Percentiles rank a stretch among this genome's conserved stretches.
phyloP scores from a whole-genome alignment of 179 eudicot species.

The Silene vulgaris region DNA sequence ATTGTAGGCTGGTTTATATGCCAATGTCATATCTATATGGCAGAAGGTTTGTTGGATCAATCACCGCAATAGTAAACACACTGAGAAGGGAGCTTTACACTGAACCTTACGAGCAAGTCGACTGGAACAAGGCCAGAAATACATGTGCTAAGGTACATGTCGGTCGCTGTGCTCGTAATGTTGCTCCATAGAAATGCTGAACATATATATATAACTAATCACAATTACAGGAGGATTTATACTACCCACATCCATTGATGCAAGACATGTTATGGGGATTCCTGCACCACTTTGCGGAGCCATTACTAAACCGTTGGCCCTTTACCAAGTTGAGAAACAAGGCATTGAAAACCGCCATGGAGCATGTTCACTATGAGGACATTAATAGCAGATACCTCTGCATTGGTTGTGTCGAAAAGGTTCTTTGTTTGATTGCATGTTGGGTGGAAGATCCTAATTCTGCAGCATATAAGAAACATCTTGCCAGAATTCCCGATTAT shows the following conservation, averaged over 20 bases:
- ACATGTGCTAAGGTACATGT: slow-evolving; percentile 48
- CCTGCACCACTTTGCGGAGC: slow-evolving; percentile 49
- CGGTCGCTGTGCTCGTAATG: too few relatives aligned
- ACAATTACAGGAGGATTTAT: slow-evolving; percentile 49
- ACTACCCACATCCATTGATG: slow-evolving; percentile 47
- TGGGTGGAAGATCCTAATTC: slow-evolving; percentile 62
- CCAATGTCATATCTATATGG: slow-evolving; percentile 77
- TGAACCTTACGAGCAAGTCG: slow-evolving; percentile 43
- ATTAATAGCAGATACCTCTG: slow-evolving; percentile 54
- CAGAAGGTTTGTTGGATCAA: slow-evolving; percentile 56
- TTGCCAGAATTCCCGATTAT: slow-evolving; percentile 54
- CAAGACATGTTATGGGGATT: slow-evolving; percentile 61
- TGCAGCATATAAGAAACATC: slow-evolving; percentile 47
- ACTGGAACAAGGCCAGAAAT: slow-evolving; percentile 64
- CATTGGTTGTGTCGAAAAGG: slow-evolving; percentile 69
- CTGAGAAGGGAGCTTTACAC: slow-evolving; percentile 52
- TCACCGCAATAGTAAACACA: slow-evolving; percentile 37
- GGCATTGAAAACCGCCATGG: slow-evolving; percentile 46
- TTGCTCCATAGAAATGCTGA: too few relatives aligned
- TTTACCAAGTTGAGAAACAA: slow-evolving; percentile 43
- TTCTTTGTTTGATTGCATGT: slow-evolving; percentile 54
- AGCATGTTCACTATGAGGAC: slow-evolving; percentile 66
- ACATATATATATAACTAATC: too few relatives aligned
- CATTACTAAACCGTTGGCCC: slow-evolving; percentile 55
- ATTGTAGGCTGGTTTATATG: slow-evolving; percentile 54